These are phyloP conservation scores for Penicillium coprophilum DNA, from an alignment of 495 filamentous ascomycete genomes.

Conservation along the genomic window DNA sequence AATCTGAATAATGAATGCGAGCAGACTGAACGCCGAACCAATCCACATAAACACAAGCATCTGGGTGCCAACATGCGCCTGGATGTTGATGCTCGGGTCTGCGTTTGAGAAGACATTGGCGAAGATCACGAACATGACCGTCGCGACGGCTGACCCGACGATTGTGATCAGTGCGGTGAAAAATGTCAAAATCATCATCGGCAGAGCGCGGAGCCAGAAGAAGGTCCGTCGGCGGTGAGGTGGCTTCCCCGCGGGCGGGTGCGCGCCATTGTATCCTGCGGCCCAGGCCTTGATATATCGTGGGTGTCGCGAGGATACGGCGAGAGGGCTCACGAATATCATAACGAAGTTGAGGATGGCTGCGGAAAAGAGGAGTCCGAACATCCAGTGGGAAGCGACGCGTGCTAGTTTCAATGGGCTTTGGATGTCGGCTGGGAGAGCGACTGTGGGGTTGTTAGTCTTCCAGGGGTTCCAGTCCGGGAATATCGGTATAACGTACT, in stretches of 20 bases:
- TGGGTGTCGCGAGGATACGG: conserved; percentile 53
- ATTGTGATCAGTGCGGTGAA: conserved; percentile 63
- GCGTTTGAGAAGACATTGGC: conserved; percentile 63
- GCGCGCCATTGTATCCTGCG: conserved; percentile 14
- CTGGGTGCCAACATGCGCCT: conserved; percentile 61
- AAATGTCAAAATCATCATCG: conserved; percentile 60
- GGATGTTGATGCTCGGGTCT: conserved; percentile 69
- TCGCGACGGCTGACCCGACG: conserved; percentile 70
- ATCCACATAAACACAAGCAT: conserved; percentile 95
- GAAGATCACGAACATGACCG: conserved; percentile 79
- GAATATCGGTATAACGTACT: conserved; percentile 47
- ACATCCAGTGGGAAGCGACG: conserved; percentile 86
- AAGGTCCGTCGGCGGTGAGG: conserved; percentile 50
- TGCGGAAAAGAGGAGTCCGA: conserved; percentile 76
- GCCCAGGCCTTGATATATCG: conserved; percentile 36
- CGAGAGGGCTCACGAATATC: conserved; percentile 61
- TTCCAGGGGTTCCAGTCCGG: not conserved
- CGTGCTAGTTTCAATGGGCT: conserved; percentile 71
- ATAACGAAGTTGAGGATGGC: conserved; percentile 65
- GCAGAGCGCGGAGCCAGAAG: conserved; percentile 46
- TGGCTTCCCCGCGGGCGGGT: conserved; percentile 18
- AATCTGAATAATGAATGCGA: conserved; percentile 69
- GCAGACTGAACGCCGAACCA: conserved; percentile 61
- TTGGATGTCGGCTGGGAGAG: conserved; percentile 69
- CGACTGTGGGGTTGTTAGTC: conserved; percentile 53